A percentile compares a stretch with the other conserved stretches of the same genome.
phyloP scores from a whole-genome alignment of 2,329 filamentous ascomycete genomes.

The Pestalotiopsis fici region DNA sequence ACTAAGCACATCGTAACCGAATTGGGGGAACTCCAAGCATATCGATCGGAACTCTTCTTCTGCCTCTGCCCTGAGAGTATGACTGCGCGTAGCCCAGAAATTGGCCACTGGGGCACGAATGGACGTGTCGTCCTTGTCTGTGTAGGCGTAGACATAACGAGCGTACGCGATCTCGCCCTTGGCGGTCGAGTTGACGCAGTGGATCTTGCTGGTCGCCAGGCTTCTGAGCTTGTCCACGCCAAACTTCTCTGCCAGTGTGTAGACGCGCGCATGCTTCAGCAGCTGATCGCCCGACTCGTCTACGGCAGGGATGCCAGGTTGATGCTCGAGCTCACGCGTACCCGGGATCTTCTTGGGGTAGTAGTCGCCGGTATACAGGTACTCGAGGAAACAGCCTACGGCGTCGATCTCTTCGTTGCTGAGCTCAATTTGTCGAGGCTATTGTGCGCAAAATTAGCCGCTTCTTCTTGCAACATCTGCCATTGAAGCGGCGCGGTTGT shows the following conservation, averaged over 20 bases:
- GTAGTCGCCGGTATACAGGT: constrained; percentile 84
- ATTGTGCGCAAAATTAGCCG: constrained; percentile 2
- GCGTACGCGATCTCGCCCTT: constrained; percentile 91
- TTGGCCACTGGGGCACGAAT: constrained; percentile 84
- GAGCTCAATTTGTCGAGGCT: constrained; percentile 71
- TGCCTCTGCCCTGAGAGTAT: constrained; percentile 81
- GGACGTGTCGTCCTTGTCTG: constrained; percentile 64
- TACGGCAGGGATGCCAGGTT: constrained; percentile 63
- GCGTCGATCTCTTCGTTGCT: constrained; percentile 69
- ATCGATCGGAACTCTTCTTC: constrained; percentile 82
- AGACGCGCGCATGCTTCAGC: constrained; percentile 85
- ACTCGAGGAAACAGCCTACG: constrained; percentile 79
- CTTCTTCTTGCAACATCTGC: background rate
- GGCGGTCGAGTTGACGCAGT: constrained; percentile 84
- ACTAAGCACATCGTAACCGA: constrained; percentile 91
- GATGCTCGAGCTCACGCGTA: constrained; percentile 68
- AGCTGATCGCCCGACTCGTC: constrained; percentile 83
- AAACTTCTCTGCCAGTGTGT: constrained; percentile 84
- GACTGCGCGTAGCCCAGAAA: constrained; percentile 83
- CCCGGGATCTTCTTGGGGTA: constrained; percentile 70
- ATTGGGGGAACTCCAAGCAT: constrained; percentile 88
- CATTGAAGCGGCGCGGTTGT: background rate
- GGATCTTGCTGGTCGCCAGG: constrained; percentile 85
- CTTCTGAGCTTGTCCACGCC: constrained; percentile 68
- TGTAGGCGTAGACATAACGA: constrained; percentile 84